These are phyloP conservation scores for Croton setiger DNA, from an alignment of 441 rosid species.

Conservation along the genomic window DNA sequence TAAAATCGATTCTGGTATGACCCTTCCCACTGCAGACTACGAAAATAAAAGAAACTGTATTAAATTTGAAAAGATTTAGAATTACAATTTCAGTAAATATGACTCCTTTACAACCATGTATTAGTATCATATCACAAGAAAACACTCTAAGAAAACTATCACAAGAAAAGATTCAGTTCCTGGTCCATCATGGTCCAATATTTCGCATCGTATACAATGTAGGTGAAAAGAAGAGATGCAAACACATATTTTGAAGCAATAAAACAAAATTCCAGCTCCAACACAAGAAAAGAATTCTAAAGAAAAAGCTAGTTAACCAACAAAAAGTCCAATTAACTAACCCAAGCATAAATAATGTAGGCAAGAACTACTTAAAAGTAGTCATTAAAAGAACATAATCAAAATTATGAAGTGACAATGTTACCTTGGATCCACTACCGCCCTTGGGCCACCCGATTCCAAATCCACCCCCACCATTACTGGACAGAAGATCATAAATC, in stretches of 20 bases:
- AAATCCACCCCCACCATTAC: slow-evolving; percentile 51
- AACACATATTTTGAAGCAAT: neutral
- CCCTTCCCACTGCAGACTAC: too few species aligned
- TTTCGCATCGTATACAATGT: too few species aligned
- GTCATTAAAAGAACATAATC: neutral
- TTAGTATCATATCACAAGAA: neutral
- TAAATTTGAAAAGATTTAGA: neutral
- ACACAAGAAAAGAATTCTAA: neutral
- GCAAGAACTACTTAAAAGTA: neutral
- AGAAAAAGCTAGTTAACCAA: neutral
- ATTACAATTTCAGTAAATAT: neutral
- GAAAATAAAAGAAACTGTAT: neutral
- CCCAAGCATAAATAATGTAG: neutral
- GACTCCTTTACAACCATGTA: neutral
- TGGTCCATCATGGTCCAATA: too few species aligned
- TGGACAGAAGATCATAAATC: slow-evolving; percentile 82
- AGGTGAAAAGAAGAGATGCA: too few species aligned
- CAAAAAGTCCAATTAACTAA: neutral
- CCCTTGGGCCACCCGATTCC: slow-evolving; percentile 84
- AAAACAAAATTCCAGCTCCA: neutral
- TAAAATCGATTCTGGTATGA: neutral
- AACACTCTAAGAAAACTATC: too few species aligned
- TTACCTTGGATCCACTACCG: slow-evolving; percentile 63
- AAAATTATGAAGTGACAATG: neutral
- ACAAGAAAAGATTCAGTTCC: too few species aligned